Conservation (phyloP, 441 rosid species). For the Populus tomentosa region DNA sequence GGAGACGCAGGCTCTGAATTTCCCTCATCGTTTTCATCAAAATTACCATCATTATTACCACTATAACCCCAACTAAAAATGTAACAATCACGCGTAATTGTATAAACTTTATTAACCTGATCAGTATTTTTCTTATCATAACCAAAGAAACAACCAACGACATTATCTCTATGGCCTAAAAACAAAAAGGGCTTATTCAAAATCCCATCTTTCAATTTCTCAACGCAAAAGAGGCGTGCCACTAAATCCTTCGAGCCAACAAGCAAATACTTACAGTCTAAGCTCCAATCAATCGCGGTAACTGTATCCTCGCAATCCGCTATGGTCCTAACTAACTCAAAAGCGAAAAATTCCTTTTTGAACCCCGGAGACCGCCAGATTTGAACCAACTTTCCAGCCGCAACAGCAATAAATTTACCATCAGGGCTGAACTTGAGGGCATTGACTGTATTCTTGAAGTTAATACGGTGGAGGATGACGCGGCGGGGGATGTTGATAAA, state of each 20-base stretch:
- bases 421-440: conserved; percentile 69
- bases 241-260: conserved; percentile 88
- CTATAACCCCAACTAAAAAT: conserved; percentile 71
- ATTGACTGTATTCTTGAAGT: conserved; percentile 52
- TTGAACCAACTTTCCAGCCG: conserved; percentile 54
- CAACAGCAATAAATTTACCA: conserved; percentile 70
- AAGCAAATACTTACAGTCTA: conserved; percentile 67
- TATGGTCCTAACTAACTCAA: conserved; percentile 71
- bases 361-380: conserved; percentile 91
- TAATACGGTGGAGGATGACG: conserved; percentile 69
- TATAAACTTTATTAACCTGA: conserved; percentile 52
- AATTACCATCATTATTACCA: conserved; percentile 26
- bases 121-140: conserved; percentile 48
- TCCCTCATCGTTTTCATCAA: conserved; percentile 24
- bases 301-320: conserved; percentile 72
- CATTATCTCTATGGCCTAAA: conserved; percentile 83
- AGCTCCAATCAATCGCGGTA: conserved; percentile 69
- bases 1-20: conserved; percentile 55
- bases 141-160: conserved; percentile 90
- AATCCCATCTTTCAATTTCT: conserved; percentile 51
- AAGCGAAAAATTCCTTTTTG: conserved; percentile 64
- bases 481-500: conserved; percentile 78
- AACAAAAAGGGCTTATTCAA: conserved; percentile 69
- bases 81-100: conserved; percentile 74
- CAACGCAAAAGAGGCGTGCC: conserved; percentile 67